These are phyloP conservation scores for Phytophthora idaei DNA, from an alignment of 352 stramenopile genomes.

Conservation along the genomic window DNA sequence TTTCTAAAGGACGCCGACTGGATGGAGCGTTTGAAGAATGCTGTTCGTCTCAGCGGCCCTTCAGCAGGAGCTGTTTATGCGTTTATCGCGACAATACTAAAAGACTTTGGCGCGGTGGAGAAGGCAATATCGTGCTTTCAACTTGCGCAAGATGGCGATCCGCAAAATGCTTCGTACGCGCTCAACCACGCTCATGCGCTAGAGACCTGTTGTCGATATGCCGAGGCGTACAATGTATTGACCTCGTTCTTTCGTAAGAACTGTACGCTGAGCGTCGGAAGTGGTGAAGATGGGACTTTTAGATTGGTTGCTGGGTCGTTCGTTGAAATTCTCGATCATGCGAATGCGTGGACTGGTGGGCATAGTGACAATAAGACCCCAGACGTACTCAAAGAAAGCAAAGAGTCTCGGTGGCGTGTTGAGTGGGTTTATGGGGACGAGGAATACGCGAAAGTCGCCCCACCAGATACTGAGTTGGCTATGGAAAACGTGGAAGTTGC, in stretches of 20 bases:
- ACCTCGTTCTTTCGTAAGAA: constrained; percentile 51
- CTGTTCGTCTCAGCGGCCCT: constrained; percentile 40
- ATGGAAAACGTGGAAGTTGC: neutral
- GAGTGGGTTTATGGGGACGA: constrained; percentile 32
- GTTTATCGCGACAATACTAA: constrained; percentile 78
- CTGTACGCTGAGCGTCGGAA: constrained; percentile 36
- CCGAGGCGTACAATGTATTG: constrained; percentile 50
- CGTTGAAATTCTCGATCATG: constrained; percentile 34
- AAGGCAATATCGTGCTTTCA: constrained; percentile 63
- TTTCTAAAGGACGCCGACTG: constrained; percentile 41
- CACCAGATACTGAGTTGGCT: neutral
- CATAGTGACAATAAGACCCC: neutral
- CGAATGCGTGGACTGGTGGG: constrained; percentile 21
- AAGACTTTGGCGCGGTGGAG: constrained; percentile 67
- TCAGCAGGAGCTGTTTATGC: constrained; percentile 70
- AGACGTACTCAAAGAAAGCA: neutral
- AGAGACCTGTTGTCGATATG: constrained; percentile 50
- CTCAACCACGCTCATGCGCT: constrained; percentile 72
- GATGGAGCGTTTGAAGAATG: constrained; percentile 49
- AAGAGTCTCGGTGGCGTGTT: constrained; percentile 22
- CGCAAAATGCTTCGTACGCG: constrained; percentile 59
- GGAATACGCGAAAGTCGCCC: constrained; percentile 33
- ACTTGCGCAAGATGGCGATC: constrained; percentile 43
- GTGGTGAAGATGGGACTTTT: neutral
- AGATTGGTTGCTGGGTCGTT: constrained; percentile 39